phyloP scores from a whole-genome alignment of 2,329 filamentous ascomycete genomes.

The Trichophaea hybrida region DNA sequence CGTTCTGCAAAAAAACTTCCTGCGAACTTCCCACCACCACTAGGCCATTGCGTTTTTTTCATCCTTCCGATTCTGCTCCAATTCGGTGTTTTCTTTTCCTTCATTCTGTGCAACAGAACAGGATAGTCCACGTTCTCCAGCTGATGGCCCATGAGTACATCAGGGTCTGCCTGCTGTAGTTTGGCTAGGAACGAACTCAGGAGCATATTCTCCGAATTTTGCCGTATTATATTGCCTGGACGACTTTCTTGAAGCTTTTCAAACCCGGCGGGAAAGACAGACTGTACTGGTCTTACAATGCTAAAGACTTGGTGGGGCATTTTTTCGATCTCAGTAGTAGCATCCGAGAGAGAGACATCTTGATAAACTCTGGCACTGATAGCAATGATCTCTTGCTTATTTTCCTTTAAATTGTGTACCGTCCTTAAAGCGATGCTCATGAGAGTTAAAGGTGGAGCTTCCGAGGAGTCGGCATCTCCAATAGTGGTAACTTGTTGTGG shows the following conservation, averaged over 20 bases:
- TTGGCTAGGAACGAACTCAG: conserved; percentile 81
- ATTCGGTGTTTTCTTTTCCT: conserved; percentile 78
- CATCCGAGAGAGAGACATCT: conserved; percentile 67
- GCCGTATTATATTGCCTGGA: conserved; percentile 61
- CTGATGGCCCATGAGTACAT: conserved; percentile 85
- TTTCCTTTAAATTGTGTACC: conserved; percentile 74
- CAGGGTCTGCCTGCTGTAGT: conserved; percentile 74
- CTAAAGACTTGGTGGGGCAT: conserved; percentile 85
- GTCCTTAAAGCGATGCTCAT: conserved; percentile 90
- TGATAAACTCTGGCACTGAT: conserved; percentile 89
- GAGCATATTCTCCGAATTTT: conserved; percentile 71
- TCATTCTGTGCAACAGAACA: conserved; percentile 69
- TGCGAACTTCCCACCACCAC: conserved; percentile 68
- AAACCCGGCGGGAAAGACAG: conserved; percentile 72
- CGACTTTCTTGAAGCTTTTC: conserved; percentile 62
- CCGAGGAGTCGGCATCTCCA: conserved; percentile 63
- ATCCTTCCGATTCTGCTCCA: conserved; percentile 90
- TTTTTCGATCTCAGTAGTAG: conserved; percentile 70
- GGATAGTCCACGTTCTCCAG: conserved; percentile 97
- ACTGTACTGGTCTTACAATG: conserved; percentile 64
- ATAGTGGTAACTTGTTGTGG: conserved; percentile 61
- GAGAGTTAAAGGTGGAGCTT: conserved; percentile 77
- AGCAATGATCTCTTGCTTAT: conserved; percentile 89
- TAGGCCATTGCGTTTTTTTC: conserved; percentile 71
- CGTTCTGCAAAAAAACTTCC: conserved; percentile 88